Evolutionary conservation across 345 rosid species (phyloP), one percentile per base, ranked within the genome.

Genomic region (Carallia pectinifolia): DNA sequence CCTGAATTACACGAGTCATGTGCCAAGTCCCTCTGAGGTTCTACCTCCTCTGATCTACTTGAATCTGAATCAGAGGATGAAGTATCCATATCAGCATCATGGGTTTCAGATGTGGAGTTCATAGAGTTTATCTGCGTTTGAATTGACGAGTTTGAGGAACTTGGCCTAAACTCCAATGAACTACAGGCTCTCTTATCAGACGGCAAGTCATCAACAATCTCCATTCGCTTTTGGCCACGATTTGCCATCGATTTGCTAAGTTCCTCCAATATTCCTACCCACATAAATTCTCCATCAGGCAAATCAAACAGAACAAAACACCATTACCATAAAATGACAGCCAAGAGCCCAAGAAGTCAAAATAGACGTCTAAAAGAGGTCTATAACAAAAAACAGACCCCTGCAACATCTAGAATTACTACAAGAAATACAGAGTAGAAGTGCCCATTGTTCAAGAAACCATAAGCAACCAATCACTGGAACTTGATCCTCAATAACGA

Each of bases 171-270:
- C 44, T 91, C 98, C 72, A 85, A 82, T 1, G 95, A 87, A 81
- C 85, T 88, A 71, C 97, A 95, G 66, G 97, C 96, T 67, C 99
- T 87, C 79, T 95, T 91, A 85, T 95, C 97, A 58, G 96, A 93
- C 18, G 99, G 99, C 36, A 92, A 78, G 65, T 88, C 95, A 19
- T 86, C 90, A 47, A 78, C 82, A 64, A 83, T 80, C 54, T 91
- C 98, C 53, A 85, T 66, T 39, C 97, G 91, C 78, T 94, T 94
- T 78, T 94, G 98, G 37, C 98, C 97, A 71, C 98, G 87, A 80
- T 77, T 90, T 70, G 75, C 97, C 97, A 94, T 94, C 62, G 55
- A 16, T 44, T 27, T 29, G 15, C 33, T 38, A 9, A 56, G 29
- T 66, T 9, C 17, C 38, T 15, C 39, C 52, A 74, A 34, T 38